Evolutionary conservation across 23 red algal genomes (phyloP).

Genomic region (Pyropia haitanensis): DNA sequence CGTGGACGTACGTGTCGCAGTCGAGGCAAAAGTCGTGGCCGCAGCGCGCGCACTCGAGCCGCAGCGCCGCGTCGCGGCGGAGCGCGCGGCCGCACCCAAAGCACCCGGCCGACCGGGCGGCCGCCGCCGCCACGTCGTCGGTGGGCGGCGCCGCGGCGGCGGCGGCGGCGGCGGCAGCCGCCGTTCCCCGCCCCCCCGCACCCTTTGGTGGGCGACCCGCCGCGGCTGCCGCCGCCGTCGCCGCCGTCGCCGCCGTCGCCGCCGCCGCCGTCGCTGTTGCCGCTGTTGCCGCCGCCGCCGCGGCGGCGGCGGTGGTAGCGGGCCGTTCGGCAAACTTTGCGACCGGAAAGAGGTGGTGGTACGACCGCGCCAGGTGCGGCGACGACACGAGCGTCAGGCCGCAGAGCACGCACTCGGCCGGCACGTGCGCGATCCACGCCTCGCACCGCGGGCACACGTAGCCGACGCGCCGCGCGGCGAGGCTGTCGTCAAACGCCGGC

Average conservation of each 20-base stretch:
- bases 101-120: conserved; percentile 10
- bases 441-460: conserved; percentile 76
- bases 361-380: conserved; percentile 86
- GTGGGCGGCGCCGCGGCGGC: not conserved
- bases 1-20: conserved; percentile 88
- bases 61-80: conserved; percentile 18
- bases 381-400: conserved; percentile 71
- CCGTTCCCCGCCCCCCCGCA: not conserved
- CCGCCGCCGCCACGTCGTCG: not conserved
- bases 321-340: conserved; percentile 29
- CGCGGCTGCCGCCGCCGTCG: not conserved
- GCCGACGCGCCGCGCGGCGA: conserved; percentile 33
- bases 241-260: not conserved
- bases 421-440: conserved; percentile 74
- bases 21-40: conserved; percentile 69
- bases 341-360: conserved; percentile 96
- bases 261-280: not conserved
- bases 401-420: conserved; percentile 79
- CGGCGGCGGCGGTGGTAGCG: not conserved
- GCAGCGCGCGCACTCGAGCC: conserved; percentile 63
- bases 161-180: not conserved
- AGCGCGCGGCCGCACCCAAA: conserved; percentile 35
- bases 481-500: conserved; percentile 4
- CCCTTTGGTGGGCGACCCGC: not conserved
- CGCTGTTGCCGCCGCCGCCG: not conserved